A percentile compares a stretch with the other conserved stretches of the same genome.
Conservation (phyloP, 371 early-diverging fungal species). For the Nematocida sp. region DNA sequence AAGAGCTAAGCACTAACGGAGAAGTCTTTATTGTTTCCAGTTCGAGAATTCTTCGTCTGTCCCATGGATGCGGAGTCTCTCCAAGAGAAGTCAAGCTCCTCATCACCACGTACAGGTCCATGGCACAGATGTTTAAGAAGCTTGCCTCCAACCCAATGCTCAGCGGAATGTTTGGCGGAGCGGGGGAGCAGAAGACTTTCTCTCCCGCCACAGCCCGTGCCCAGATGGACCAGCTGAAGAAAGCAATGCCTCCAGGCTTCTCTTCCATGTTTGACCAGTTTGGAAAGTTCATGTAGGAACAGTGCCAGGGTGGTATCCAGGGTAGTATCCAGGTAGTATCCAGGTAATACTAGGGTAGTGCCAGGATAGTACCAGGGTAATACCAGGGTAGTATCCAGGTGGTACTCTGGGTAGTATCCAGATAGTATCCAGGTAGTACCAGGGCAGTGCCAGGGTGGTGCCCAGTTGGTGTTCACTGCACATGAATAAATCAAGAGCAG, state of each 20-base stretch:
- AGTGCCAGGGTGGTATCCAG: background rate
- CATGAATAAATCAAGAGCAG: too few species aligned
- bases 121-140: conserved; percentile 82
- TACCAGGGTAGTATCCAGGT: too few species aligned
- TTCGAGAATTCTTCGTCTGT: conserved; percentile 74
- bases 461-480: too few species aligned
- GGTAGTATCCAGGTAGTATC: too few species aligned
- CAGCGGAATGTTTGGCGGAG: conserved; percentile 44
- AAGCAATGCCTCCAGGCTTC: conserved; percentile 53
- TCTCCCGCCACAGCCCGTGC: conserved; percentile 29
- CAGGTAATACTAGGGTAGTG: too few species aligned
- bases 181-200: background rate
- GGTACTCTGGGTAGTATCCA: too few species aligned
- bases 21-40: conserved; percentile 74
- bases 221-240: conserved; percentile 48
- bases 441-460: too few species aligned
- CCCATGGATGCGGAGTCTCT: conserved; percentile 78
- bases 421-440: too few species aligned
- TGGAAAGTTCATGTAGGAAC: conserved; percentile 4
- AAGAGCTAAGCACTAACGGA: conserved; percentile 82
- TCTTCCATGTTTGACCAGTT: conserved; percentile 51
- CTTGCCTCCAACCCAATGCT: conserved; percentile 69
- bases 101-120: conserved; percentile 72
- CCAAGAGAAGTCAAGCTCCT: conserved; percentile 77
- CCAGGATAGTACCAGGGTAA: too few species aligned